phyloP scores from a whole-genome alignment of 805 yeast genomes.

The Brettanomyces sp. region DNA sequence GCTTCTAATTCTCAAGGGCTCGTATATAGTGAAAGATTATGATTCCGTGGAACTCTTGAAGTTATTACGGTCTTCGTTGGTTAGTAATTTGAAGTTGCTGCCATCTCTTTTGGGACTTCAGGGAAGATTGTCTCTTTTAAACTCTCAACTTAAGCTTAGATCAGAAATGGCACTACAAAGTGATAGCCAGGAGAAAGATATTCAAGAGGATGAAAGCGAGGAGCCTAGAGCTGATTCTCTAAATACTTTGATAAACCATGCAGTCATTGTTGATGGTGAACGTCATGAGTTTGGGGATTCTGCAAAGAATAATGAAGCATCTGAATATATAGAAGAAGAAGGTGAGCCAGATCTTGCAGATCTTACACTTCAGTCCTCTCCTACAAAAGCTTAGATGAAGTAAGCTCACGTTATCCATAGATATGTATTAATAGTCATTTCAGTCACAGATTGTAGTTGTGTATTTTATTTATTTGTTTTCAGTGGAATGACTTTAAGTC shows the following conservation, averaged over 20 bases:
- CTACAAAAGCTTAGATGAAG: not conserved
- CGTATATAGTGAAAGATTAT: constrained; percentile 43
- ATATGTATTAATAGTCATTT: not conserved
- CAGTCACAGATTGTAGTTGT: not conserved
- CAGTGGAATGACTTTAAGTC: no score
- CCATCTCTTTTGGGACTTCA: constrained; percentile 70
- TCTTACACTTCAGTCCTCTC: not conserved
- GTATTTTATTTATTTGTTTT: no score
- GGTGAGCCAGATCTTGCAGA: not conserved
- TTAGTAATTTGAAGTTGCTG: constrained; percentile 45
- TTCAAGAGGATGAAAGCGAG: constrained; percentile 23
- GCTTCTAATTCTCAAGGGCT: constrained; percentile 63
- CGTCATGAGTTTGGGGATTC: constrained; percentile 11
- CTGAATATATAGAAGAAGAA: no score
- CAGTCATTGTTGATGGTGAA: constrained; percentile 22
- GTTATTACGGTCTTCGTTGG: constrained; percentile 47
- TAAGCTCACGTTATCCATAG: not conserved
- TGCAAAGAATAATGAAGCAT: constrained; percentile 2
- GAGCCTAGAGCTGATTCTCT: constrained; percentile 17
- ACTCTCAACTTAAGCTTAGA: constrained; percentile 68
- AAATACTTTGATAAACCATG: constrained; percentile 4
- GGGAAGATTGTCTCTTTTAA: constrained; percentile 74
- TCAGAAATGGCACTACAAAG: constrained; percentile 31
- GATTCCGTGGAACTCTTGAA: constrained; percentile 48
- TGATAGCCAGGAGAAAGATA: constrained; percentile 18